Conservation (phyloP, 139 green algal genomes). For the Chlorella sp. region DNA sequence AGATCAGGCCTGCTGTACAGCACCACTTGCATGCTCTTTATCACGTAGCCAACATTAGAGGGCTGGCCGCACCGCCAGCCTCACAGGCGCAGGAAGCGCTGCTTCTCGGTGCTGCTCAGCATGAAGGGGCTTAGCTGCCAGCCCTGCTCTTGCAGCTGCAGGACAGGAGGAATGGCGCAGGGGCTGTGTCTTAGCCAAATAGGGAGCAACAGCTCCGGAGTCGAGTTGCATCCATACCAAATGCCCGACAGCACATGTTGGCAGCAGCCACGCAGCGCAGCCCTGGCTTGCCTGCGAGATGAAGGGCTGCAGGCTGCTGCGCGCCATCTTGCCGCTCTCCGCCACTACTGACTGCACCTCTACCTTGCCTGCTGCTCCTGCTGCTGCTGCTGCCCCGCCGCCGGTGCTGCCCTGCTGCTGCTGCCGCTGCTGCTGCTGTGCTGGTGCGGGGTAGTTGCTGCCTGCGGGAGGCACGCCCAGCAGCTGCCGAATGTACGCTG, state of each 20-base stretch:
- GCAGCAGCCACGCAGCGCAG: too few species aligned
- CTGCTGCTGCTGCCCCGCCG: slow-evolving; percentile 1
- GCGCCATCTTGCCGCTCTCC: slow-evolving; percentile 4
- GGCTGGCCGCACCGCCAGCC: too few species aligned
- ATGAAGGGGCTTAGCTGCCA: slow-evolving; percentile 69
- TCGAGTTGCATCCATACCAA: too few species aligned
- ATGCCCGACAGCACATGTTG: too few species aligned
- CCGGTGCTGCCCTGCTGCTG: not conserved
- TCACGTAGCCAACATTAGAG: too few species aligned
- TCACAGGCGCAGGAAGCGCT: slow-evolving; percentile 45
- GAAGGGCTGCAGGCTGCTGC: slow-evolving; percentile 7
- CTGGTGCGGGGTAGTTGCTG: not conserved
- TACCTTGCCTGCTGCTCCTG: not conserved
- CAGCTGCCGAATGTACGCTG: slow-evolving; percentile 63
- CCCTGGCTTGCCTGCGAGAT: slow-evolving; percentile 20
- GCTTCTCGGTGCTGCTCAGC: slow-evolving; percentile 69
- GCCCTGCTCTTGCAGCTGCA: slow-evolving; percentile 44
- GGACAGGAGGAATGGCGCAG: not conserved
- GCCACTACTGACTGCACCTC: slow-evolving; percentile 4
- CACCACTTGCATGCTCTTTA: too few species aligned
- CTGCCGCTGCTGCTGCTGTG: not conserved
- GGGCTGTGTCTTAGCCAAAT: too few species aligned
- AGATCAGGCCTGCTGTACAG: too few species aligned
- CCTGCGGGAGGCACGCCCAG: slow-evolving; percentile 4
- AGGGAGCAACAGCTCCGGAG: too few species aligned